Evolutionary conservation across 306 rosid genomes (phyloP).

Genomic region (Sphenostylis stenocarpa): DNA sequence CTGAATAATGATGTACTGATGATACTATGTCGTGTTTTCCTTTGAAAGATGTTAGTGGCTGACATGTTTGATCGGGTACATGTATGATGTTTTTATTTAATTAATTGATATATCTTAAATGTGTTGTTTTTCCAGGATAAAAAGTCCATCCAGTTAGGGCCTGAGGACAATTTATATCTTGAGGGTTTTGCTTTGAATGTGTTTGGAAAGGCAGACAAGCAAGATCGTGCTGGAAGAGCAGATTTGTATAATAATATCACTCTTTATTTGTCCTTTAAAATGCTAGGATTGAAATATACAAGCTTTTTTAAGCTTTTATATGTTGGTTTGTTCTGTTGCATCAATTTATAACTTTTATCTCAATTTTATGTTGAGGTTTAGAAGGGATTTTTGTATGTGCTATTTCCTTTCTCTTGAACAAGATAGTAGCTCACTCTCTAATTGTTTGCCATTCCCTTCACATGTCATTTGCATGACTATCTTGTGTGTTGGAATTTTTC

Average conservation of each 20-base stretch:
- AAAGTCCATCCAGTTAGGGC: slow-evolving; percentile 74
- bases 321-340: neutral
- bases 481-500: neutral
- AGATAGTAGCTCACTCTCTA: neutral
- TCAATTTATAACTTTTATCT: neutral
- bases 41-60: neutral
- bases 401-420: slow-evolving; percentile 1
- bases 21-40: neutral
- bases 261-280: neutral
- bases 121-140: slow-evolving; percentile 67
- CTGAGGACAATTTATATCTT: slow-evolving; percentile 82
- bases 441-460: neutral
- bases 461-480: neutral
- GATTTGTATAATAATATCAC: slow-evolving; percentile 64
- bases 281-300: neutral
- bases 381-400: neutral
- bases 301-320: slow-evolving; percentile 1
- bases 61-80: slow-evolving; percentile 7
- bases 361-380: neutral
- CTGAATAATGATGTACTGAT: neutral
- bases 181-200: slow-evolving; percentile 97
- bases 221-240: slow-evolving; percentile 93
- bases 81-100: neutral
- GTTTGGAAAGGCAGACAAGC: slow-evolving; percentile 95
- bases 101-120: neutral